Evolutionary conservation across 768 basidiomycete species (phyloP), one percentile per base, ranked within the genome.

Genomic region (Collybia sp.): DNA sequence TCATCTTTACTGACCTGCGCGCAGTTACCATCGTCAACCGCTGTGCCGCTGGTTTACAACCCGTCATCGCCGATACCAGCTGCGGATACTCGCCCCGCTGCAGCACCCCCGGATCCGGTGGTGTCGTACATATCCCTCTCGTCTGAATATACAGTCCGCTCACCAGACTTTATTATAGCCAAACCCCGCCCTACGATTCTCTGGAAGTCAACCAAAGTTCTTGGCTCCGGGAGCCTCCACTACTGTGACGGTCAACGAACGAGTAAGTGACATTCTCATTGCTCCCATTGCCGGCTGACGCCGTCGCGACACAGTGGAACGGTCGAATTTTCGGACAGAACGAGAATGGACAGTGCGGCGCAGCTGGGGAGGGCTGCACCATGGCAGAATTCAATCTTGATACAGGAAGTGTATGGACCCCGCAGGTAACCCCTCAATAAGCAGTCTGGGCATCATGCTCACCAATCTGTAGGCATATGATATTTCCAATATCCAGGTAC

Each of bases 81-180:
- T 71, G 70, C 45, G 70, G 70, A 2, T 72, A 68, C 50, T 70
- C 68, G 12, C 68, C 69, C 19, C 61, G 69, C 18, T 68, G 66
- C 52, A 54, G 48, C 50, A 62, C 60, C 4, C 64, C 66, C 15
- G 63, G 62, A 47, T 66, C 61, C 19, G 66, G 66, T 3, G 63
- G 59, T 19, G 62, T 65, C 43, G 43, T 58, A n/a, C 36, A 40
- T 18, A 13, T 37, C 6, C 35, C 35, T 20, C 18, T 34, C 31
- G 34, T 15, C 12, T 42, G 8, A 1, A 2, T 9, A 42, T 11
- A 18, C 43, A 12, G 12, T 25, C 19, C 34, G 45, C 30, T 13
- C 30, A 37, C 11, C 30, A 1, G 25, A 25, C 25, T 31, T n/a
- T 42, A 9, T n/a, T 40, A 6, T 17, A 65, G 63, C 60, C 59